Base-by-base conservation (phyloP, 805 yeast genomes). In the Yamadazyma philogaea region DNA sequence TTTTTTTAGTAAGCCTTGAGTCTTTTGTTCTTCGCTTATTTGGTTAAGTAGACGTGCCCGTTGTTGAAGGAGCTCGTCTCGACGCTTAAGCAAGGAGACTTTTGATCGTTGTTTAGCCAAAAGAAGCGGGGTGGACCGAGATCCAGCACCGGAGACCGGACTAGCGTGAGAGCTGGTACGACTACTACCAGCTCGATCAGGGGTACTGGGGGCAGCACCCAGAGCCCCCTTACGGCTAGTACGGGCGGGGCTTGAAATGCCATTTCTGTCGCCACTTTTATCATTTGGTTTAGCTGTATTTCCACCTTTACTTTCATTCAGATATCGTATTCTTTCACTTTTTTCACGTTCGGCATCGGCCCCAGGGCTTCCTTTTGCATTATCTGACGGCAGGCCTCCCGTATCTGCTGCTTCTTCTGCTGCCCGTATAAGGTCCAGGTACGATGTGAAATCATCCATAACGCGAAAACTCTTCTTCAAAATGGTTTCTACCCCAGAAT, bases 401-500 rank as follows among this genome's bases (percentile, higher is more conserved):
- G 28, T 7, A 11, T 24, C 28, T 4, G 8, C 12, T 24, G 10
- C 28, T 5, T n/a, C 28, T n/a, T 24, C 28, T 24, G 64, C 57
- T 7, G 64, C 59, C 22, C 52, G 48, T 21, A 60, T 40, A 26
- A 60, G 42, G 50, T 60, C 64, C 16, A 59, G 54, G 22, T 58
- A 51, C 7, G 64, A 51, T 22, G 62, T 53, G 19, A 53, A 48
- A 39, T 61, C 53, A 18, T 56, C 56, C 49, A 56, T 54, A 33
- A 24, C 42, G 46, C 43, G 43, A 40, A 20, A 20, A 18, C 14
- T 27, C 18, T 22, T 33, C 27, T 30, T 43, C 17, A 43, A 30
- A 14, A 51, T 78, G 83, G 82, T 78, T 19, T 75, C 81, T n/a
- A 72, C 79, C 26, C 84, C 84, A 7, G 84, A 79, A 55, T 62